Evolutionary conservation across 805 yeast species (phyloP), one percentile per base, ranked within the genome.

Genomic region (Cyberlindnera samutprakarnensis): DNA sequence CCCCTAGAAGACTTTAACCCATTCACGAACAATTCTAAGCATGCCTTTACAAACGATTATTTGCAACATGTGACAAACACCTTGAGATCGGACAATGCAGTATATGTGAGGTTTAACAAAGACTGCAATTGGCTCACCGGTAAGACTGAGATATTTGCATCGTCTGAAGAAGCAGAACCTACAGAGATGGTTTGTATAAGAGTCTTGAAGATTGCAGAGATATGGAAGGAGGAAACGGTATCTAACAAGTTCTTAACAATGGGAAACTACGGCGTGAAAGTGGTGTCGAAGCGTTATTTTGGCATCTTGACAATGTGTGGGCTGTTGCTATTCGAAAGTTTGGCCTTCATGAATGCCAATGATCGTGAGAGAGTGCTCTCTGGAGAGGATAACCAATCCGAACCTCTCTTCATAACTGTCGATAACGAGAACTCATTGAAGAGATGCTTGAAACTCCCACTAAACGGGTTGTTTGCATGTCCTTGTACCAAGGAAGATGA

Each of bases 271-370:
- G 14, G 23, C 14, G n/a, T n/a, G n/a, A 47, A 42, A 30, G 50
- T 46, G 10, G 38, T 44, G 12, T 69, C 75, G 76, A 67, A 55
- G 35, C 60, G 56, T 22, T 64, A 63, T 33, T 65, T 54, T 42
- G 72, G 66, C 16, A 48, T 72, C n/a, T 46, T 72, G 28, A 72
- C 78, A 1, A 54, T 70, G 1, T 59, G 67, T 37, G 78, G 78
- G 2, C 41, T 72, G 14, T 53, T 70, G 11, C 51, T 72, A 19
- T 72, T 63, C 47, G 68, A 65, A 25, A 58, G 56, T 28, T 41
- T 59, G 27, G 56, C 59, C 17, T 56, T 49, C 16, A 53, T 65
- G 25, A 32, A 44, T 6, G 12, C 36, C 5, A 11, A 49, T 42
- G 50, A 56, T 2, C 44, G 51, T 14, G 57, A 62, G 7, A 38